Evolutionary conservation across 108 stramenopile genomes (phyloP).

Genomic region (Pseudonitzschia pungens): DNA sequence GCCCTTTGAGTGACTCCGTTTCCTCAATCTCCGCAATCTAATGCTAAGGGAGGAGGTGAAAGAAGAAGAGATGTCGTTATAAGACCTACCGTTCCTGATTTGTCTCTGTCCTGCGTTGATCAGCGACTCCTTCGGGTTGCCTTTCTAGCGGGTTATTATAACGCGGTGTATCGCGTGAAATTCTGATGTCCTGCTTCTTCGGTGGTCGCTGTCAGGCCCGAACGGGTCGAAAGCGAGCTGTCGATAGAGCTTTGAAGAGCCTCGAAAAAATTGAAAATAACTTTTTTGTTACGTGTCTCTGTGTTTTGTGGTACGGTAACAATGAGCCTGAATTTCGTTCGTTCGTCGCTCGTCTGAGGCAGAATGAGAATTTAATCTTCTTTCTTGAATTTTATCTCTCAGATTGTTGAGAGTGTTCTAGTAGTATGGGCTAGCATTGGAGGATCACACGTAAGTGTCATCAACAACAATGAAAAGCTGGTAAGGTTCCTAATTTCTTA

Average conservation of each 20-base stretch:
- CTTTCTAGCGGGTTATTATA: neutral
- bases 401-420: too few species aligned
- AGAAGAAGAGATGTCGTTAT: neutral
- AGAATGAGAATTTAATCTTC: neutral
- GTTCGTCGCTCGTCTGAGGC: neutral
- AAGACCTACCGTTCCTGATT: neutral
- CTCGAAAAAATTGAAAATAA: too few species aligned
- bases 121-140: neutral
- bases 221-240: neutral
- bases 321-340: neutral
- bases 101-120: neutral
- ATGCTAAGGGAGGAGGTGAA: neutral
- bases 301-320: neutral
- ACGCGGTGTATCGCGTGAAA: slow-evolving; percentile 11
- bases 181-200: neutral
- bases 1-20: neutral
- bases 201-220: neutral
- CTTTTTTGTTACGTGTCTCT: neutral
- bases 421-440: too few species aligned
- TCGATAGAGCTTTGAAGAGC: neutral
- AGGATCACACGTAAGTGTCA: too few species aligned
- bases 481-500: too few species aligned
- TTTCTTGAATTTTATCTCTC: neutral
- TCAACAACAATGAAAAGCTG: too few species aligned
- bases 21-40: neutral